Evolutionary conservation across 805 yeast genomes (phyloP).

Genomic region (Geotrichum ghanense): DNA sequence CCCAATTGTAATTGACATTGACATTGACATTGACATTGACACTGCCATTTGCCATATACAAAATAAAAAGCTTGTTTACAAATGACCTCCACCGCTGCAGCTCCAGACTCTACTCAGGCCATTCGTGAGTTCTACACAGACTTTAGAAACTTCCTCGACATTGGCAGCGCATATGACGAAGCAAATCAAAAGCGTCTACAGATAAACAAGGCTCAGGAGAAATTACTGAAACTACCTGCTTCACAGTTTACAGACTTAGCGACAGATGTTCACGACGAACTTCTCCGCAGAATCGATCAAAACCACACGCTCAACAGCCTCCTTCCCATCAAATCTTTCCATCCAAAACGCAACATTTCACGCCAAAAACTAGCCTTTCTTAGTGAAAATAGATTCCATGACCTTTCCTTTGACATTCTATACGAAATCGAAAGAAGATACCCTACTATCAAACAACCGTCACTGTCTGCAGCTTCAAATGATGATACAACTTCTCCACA

Average conservation of each 20-base stretch:
- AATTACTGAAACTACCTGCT: constrained; percentile 62
- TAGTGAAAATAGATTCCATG: constrained; percentile 74
- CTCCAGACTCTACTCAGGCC: too few relatives aligned
- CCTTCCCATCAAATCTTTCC: constrained; percentile 62
- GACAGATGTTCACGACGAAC: constrained; percentile 90
- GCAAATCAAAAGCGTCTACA: background rate
- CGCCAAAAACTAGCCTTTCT: constrained; percentile 80
- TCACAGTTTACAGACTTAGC: constrained; percentile 82
- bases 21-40: too few relatives aligned
- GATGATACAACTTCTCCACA: too few relatives aligned
- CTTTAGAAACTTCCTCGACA: background rate
- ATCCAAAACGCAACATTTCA: constrained; percentile 92
- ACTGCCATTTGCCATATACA: too few relatives aligned
- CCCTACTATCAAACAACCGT: constrained; percentile 21
- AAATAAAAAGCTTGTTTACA: too few relatives aligned
- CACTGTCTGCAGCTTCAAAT: too few relatives aligned
- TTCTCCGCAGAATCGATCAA: constrained; percentile 51
- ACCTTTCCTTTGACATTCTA: constrained; percentile 79
- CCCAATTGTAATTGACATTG: too few relatives aligned
- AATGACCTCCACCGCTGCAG: too few relatives aligned
- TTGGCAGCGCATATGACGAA: background rate
- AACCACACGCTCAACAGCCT: constrained; percentile 41
- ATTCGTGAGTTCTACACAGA: background rate
- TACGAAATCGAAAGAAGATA: constrained; percentile 75
- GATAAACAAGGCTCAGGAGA: constrained; percentile 59